Percentiles rank a stretch among this genome's conserved stretches.
These are phyloP conservation scores for Cenchrus americanus DNA, from an alignment of 176 grass and related monocot species.

Conservation along the genomic window DNA sequence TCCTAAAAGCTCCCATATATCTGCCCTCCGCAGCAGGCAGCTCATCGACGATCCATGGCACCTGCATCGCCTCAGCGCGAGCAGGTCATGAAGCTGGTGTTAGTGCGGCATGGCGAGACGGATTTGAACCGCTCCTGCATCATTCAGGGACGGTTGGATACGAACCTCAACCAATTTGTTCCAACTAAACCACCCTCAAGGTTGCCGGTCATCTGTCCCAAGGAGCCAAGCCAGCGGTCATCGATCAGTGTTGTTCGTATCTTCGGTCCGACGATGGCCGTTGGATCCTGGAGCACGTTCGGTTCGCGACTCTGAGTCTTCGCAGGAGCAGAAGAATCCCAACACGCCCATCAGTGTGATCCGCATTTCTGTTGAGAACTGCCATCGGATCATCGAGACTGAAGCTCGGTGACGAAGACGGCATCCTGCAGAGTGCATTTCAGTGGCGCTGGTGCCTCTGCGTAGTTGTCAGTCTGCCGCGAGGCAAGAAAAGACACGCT, in stretches of 20 bases:
- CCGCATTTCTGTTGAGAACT: conserved; percentile 26
- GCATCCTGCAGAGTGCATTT: conserved; percentile 51
- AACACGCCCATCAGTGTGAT: conserved; percentile 55
- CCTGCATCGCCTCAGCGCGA: background rate
- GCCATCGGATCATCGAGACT: conserved; percentile 49
- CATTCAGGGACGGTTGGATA: conserved; percentile 72
- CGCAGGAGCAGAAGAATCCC: conserved; percentile 38
- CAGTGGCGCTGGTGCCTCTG: conserved; percentile 55
- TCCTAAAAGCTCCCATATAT: no score
- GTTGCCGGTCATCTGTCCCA: conserved; percentile 57
- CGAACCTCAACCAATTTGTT: conserved; percentile 55
- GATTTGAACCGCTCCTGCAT: conserved; percentile 48
- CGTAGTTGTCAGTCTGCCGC: background rate
- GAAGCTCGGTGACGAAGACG: conserved; percentile 14
- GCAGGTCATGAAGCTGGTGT: conserved; percentile 57
- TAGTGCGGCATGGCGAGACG: conserved; percentile 62
- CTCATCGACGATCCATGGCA: no score
- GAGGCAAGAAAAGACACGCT: background rate
- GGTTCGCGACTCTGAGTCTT: no score
- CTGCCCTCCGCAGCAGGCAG: no score
- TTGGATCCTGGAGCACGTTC: conserved; percentile 44
- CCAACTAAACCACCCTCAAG: conserved; percentile 28
- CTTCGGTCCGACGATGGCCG: background rate
- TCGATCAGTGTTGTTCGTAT: conserved; percentile 51
- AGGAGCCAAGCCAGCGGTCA: conserved; percentile 53